Evolutionary conservation across 2,329 filamentous ascomycete genomes (phyloP), one percentile per base, ranked within the genome.

Genomic region (Trichoderma arundinaceum): DNA sequence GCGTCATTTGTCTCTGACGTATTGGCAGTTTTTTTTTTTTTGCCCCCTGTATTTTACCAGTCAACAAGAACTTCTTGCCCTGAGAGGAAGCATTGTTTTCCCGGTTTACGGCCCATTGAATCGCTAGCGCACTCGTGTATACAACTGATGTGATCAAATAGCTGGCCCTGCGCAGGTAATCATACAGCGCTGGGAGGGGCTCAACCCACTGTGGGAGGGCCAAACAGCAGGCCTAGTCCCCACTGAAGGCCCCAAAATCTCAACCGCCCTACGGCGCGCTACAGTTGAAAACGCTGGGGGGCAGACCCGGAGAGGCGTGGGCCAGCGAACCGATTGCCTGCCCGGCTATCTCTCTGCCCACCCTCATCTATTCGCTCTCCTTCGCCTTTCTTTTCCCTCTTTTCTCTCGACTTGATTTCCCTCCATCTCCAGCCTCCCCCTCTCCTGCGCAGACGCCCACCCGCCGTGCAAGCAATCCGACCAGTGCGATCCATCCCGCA

Each of bases 1-100:
- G 62, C 62, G 62, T 65, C 62, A 65, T 65, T 65, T 65, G 52
- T 65, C 48, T 46, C 54, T 59, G 52, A 59, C 54, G 48, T 60
- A 58, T 43, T 46, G 38, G 3, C 48, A 8, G 19, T 62, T 53
- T 53, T n/a, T 35, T 53, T 15, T 43, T 15, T 44, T 15, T 56
- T 41, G n/a, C 41, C 39, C 38, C 22, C 32, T 38, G 22, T 28
- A 28, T 28, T 28, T 28, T 28, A 28, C 22, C 22, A 28, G 22
- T 28, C 22, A 28, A 28, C 22, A 28, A 28, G 22, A 28, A 28
- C 22, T 28, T 28, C 22, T 28, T 28, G 22, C 22, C 22, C 22
- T 28, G 22, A 28, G 22, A 28, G 4, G 22, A 28, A 28, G 2
- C 22, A 28, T 28, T 28, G 22, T 28, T 3, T 28, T 28, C 22